phyloP scores from a whole-genome alignment of 495 filamentous ascomycete species.

The Daldinia loculata region DNA sequence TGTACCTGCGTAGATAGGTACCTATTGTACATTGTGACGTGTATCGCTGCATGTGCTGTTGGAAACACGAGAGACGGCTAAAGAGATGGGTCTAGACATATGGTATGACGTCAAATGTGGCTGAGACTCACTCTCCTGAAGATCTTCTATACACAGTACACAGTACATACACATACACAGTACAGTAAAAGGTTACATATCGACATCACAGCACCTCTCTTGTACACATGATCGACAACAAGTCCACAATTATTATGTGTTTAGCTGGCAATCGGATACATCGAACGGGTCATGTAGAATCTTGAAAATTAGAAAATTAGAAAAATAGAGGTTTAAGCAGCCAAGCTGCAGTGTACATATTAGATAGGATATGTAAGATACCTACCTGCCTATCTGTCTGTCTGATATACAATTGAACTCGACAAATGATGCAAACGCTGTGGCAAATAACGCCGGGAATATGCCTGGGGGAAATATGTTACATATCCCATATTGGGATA shows the following conservation, averaged over 20 bases:
- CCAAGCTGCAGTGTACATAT: constrained; percentile 2
- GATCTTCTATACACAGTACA: neutral
- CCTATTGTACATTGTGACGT: neutral
- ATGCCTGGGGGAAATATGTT: constrained; percentile 17
- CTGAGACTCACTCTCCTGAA: neutral
- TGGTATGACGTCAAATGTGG: constrained; percentile 11
- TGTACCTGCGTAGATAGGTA: neutral
- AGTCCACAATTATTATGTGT: neutral
- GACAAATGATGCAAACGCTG: constrained; percentile 19
- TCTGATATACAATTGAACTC: constrained; percentile 29
- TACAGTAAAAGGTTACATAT: no score
- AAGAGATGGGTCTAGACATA: neutral
- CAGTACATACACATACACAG: neutral
- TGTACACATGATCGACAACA: neutral
- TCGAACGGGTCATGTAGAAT: neutral
- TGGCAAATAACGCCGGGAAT: constrained; percentile 22
- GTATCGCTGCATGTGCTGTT: neutral
- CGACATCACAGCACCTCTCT: neutral
- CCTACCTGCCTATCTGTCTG: neutral
- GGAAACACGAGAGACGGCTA: neutral
- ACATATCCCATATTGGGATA: neutral
- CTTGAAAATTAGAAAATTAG: neutral
- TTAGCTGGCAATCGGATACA: neutral
- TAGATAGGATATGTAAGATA: neutral
- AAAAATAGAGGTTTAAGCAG: neutral